These are phyloP conservation scores for Aspergillus eucalypticola DNA, from an alignment of 2,329 filamentous ascomycete species.

Conservation along the genomic window DNA sequence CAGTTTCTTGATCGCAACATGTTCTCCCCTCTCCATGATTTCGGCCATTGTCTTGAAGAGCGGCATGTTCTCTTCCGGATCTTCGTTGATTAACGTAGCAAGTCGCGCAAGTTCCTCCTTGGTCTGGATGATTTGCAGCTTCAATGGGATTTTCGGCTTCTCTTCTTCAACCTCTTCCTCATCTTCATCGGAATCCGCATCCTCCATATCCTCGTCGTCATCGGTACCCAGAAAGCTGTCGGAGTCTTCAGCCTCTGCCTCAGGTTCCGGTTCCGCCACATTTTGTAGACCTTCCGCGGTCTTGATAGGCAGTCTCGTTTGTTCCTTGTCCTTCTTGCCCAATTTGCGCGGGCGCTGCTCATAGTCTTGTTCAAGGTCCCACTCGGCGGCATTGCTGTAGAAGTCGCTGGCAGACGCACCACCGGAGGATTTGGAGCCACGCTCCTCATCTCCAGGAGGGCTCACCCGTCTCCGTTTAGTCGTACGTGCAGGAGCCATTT, in stretches of 20 bases:
- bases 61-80: conserved; percentile 84
- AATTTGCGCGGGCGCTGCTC: conserved; percentile 74
- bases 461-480: conserved; percentile 55
- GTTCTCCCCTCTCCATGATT: conserved; percentile 62
- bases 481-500: conserved; percentile 50
- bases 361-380: conserved; percentile 92
- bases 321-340: conserved; percentile 72
- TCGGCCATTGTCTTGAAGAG: conserved; percentile 76
- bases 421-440: conserved; percentile 29
- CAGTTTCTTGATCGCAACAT: conserved; percentile 78
- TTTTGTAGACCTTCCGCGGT: conserved; percentile 76
- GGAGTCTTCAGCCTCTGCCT: conserved; percentile 54
- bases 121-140: conserved; percentile 78
- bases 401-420: conserved; percentile 53
- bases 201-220: conserved; percentile 53
- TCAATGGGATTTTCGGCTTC: conserved; percentile 67
- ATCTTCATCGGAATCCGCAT: conserved; percentile 44
- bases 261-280: conserved; percentile 48
- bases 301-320: conserved; percentile 79
- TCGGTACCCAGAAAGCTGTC: conserved; percentile 65
- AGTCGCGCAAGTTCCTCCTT: conserved; percentile 91
- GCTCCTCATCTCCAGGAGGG: conserved; percentile 44
- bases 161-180: conserved; percentile 51
- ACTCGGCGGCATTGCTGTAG: conserved; percentile 73
- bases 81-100: conserved; percentile 79